These are phyloP conservation scores for Collybia nuda DNA, from an alignment of 768 basidiomycete species.

Conservation along the genomic window DNA sequence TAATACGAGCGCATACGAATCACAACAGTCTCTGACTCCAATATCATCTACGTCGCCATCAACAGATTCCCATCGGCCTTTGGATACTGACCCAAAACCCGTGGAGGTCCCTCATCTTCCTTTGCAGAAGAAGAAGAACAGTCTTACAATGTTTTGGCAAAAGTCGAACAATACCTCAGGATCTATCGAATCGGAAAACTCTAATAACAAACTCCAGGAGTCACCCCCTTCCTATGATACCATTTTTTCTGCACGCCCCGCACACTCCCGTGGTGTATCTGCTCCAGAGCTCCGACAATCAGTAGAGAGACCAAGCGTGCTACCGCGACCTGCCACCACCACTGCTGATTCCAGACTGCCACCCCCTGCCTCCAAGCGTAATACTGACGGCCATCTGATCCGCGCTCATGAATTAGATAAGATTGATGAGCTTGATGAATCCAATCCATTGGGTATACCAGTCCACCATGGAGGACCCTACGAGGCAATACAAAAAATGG, in stretches of 20 bases:
- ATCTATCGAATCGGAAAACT: constrained; percentile 9
- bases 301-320: constrained; percentile 16
- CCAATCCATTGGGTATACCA: constrained; percentile 61
- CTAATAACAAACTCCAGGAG: constrained; percentile 8
- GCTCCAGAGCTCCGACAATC: constrained; percentile 12
- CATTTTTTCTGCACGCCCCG: constrained; percentile 10
- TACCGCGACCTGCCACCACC: constrained; percentile 21
- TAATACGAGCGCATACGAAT: not conserved
- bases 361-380: constrained; percentile 8
- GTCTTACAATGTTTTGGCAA: constrained; percentile 17
- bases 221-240: constrained; percentile 5
- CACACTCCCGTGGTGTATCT: constrained; percentile 13
- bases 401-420: constrained; percentile 49
- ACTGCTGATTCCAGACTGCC: constrained; percentile 18
- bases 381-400: constrained; percentile 13
- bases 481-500: constrained; percentile 49
- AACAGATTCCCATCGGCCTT: constrained; percentile 9
- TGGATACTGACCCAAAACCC: constrained; percentile 1
- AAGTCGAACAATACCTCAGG: constrained; percentile 10
- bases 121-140: constrained; percentile 15
- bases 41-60: constrained; percentile 18
- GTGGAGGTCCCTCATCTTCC: constrained; percentile 2
- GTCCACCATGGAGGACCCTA: constrained; percentile 79
- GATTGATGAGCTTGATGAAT: constrained; percentile 79
- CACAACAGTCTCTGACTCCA: constrained; percentile 14